Base-by-base conservation (phyloP, 2,329 filamentous ascomycete species). In the Clarireedia monteithiana region DNA sequence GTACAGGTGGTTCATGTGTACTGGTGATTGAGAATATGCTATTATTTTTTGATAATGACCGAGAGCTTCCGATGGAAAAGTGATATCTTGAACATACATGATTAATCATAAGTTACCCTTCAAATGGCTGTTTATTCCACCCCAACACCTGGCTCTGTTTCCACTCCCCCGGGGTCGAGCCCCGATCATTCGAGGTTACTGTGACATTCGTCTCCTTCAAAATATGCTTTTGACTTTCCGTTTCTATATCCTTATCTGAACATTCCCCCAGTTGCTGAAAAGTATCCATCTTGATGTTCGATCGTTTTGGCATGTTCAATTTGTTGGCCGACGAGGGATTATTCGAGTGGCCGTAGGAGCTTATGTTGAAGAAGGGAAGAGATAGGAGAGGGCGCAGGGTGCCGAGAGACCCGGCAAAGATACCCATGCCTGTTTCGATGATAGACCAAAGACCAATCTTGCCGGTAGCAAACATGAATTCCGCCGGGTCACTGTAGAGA, bases 391-490 rank as follows among this genome's bases (percentile, higher is more conserved):
- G 75, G 0, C 75, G 74, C 1, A 77, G 69, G 4, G 74, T 72
- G 6, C 74, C 73, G 39, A 75, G 67, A 6, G 74, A 77, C 2
- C 74, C 75, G 12, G 77, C 75, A 6, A 74, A 70, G 59, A 80
- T 76, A 17, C 76, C 77, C 17, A 74, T 75, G 9, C 74, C 77
- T 36, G 75, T 74, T 58, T 78, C 77, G 24, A 77, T 69, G 34
- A 77, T 70, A 3, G 74, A 75, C 74, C 74, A 77, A 51, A 75
- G 68, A 0, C 71, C 71, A 38, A 75, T 74, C 47, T 72, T 69
- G 38, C 71, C 72, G 7, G 72, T 69, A 53, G 67, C 64, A 63
- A 66, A 73, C 63, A 75, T 69, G 60, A 71, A 75, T 51, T 75
- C 71, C 10, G 61, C 56, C 4, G 70, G 68, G 42, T 75, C 63